These are phyloP conservation scores for Puccinia horiana DNA, from an alignment of 1,284 basidiomycete genomes.

Conservation along the genomic window DNA sequence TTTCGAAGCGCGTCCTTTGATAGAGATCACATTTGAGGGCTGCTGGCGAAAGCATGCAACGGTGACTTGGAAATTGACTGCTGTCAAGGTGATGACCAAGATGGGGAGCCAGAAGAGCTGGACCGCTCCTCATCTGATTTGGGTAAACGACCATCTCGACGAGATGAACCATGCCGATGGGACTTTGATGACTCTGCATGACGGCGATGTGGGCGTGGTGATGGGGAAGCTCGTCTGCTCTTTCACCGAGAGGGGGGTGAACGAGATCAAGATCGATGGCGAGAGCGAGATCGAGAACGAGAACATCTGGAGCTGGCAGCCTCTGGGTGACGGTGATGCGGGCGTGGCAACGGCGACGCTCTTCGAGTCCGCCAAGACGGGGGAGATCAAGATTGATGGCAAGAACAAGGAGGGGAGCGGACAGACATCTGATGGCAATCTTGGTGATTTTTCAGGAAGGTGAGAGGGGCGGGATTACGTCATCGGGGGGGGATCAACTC, in stretches of 20 bases:
- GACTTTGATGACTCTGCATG: neutral
- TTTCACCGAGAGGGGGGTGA: neutral
- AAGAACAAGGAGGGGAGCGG: constrained; percentile 16
- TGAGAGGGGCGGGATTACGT: too few relatives aligned
- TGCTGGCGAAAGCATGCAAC: neutral
- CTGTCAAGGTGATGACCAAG: neutral
- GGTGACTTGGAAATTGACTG: neutral
- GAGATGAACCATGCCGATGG: neutral
- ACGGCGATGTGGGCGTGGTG: constrained; percentile 7
- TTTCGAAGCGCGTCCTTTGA: constrained; percentile 28
- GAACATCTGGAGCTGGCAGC: neutral
- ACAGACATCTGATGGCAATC: too few relatives aligned
- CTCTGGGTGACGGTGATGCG: neutral
- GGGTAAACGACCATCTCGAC: neutral
- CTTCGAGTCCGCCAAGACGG: neutral
- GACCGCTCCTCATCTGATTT: neutral
- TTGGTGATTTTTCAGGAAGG: too few relatives aligned
- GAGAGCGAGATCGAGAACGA: constrained; percentile 10
- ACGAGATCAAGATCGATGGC: constrained; percentile 2
- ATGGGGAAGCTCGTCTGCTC: neutral
- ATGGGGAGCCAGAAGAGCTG: too few relatives aligned
- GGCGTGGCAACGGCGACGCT: neutral
- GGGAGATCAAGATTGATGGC: constrained; percentile 1
- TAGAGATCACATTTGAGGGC: constrained; percentile 19
- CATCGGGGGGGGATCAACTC: too few relatives aligned